Evolutionary conservation across 2,329 filamentous ascomycete genomes (phyloP), one percentile per base, ranked within the genome.

Genomic region (Alternaria ventricosa): DNA sequence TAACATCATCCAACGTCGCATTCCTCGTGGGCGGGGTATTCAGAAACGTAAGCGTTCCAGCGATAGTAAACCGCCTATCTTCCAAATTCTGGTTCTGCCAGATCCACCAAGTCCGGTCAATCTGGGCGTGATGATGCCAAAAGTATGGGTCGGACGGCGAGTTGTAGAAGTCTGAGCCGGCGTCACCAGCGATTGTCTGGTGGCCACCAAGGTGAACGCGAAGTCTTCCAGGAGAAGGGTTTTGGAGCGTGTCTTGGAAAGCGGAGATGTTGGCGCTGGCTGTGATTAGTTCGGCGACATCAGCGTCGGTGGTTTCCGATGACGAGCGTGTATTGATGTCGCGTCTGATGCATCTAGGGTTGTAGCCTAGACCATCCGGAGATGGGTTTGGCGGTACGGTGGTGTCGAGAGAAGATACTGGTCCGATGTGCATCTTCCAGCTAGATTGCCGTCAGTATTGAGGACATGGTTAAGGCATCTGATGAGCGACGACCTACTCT

Each of bases 31-130:
- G 77, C 3, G 84, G 83, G 4, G 61, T 51, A 55, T 83, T 82
- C 55, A 81, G 73, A 15, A 84, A 78, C 1, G 83, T 85, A 10
- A 77, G 77, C 10, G 83, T 84, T 2, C 82, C 84, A 8, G 71
- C 74, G 64, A 86, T 79, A 13, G 72, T 73, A 55, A 75, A 71
- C 51, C 76, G 75, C 13, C 83, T 74, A 8, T 74, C 73, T 53
- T 72, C 62, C 43, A 77, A 64, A 55, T 84, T 77, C 36, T 80
- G 71, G 60, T 82, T 83, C 73, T 86, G 84, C 84, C 84, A 86
- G 13, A 81, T 83, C 82, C 82, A 84, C 77, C 79, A 86, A 4
- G 79, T 69, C 6, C 83, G 79, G 69, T 86, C 84, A 46, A 85
- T 81, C 73, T 81, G 79, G 5, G 77, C 78, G 59, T 85, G 84